Conservation (phyloP, 1,139 yeast species). For the Sugiyamaella sp. region DNA sequence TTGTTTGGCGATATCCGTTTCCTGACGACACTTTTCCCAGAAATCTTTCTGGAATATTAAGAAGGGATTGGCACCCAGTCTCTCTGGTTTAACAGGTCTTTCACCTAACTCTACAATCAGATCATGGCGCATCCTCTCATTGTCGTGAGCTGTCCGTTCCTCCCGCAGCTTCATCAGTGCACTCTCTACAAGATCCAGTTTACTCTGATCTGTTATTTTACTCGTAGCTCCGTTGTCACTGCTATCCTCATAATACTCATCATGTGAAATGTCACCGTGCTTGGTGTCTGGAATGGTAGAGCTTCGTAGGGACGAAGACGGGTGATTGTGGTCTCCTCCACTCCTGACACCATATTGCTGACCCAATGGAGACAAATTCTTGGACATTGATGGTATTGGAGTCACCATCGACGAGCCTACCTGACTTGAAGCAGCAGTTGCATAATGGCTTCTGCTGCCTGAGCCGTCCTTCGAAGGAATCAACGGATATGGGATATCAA, state of each 20-base stretch:
- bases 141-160: slow-evolving; percentile 35
- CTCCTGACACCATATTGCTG: slow-evolving; percentile 18
- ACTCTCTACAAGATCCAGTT: slow-evolving; percentile 24
- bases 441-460: slow-evolving; percentile 21
- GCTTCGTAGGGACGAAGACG: slow-evolving; percentile 11
- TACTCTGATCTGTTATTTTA: slow-evolving; percentile 19
- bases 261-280: slow-evolving; percentile 11
- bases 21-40: slow-evolving; percentile 47
- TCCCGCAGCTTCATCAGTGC: slow-evolving; percentile 34
- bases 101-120: slow-evolving; percentile 44
- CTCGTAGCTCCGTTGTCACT: slow-evolving; percentile 12
- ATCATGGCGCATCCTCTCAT: slow-evolving; percentile 42
- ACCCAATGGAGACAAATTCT: slow-evolving; percentile 21
- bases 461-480: slow-evolving; percentile 37
- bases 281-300: slow-evolving; percentile 2
- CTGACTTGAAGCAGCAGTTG: slow-evolving; percentile 23
- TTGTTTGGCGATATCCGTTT: slow-evolving; percentile 43
- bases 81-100: slow-evolving; percentile 46
- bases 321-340: slow-evolving; percentile 8
- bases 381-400: slow-evolving; percentile 21
- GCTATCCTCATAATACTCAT: slow-evolving; percentile 14
- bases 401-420: slow-evolving; percentile 22
- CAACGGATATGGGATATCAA: slow-evolving; percentile 45
- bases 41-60: slow-evolving; percentile 48
- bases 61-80: slow-evolving; percentile 48